Evolutionary conservation across 495 filamentous ascomycete genomes (phyloP), one percentile per base, ranked within the genome.

Genomic region (Geoglossum glabrum): DNA sequence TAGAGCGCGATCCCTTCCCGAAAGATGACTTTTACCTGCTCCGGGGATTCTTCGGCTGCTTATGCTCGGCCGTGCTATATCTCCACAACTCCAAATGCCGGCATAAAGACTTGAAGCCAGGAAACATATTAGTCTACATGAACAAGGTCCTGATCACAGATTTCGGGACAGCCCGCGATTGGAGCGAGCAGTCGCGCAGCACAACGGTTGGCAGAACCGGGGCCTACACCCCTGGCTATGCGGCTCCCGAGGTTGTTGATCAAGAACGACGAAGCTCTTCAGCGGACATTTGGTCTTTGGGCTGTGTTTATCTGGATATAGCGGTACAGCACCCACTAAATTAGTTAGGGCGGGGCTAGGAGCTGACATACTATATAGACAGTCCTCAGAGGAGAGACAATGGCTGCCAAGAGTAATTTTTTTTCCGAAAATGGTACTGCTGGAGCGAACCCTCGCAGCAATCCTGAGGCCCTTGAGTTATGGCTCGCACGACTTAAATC

Each of bases 281-380:
- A n/a, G 31, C 60, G 26, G 61, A 63, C 36, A 61, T 63, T 8
- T 63, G 61, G 60, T 61, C 60, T 2, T 59, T 63, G 38, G 61
- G 60, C 26, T 61, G 60, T 21, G 61, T 63, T 1, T 62, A 31
- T 45, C 54, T 63, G 6, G 61, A 63, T 25, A 63, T 63, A 47
- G 36, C 51, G n/a, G 62, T 64, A 13, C 31, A 23, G 43, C 23
- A 47, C 6, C 5, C 43, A n/a, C 23, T 47, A 19, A 47, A 19
- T 25, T 25, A 47, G 6, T 25, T 25, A 15, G 19, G 21, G 28
- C 27, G 19, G 23, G 25, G 43, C 9, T 28, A 0, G 4, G 19
- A 51, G 28, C 47, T 25, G 40, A 43, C 17, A 31, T n/a, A 8
- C 54, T 19, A 11, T 23, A 36, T 28, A 59, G 57, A 59, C 57